These are phyloP conservation scores for Rhizophagus sp. DNA, from an alignment of 192 early-diverging fungal genomes.

Conservation along the genomic window DNA sequence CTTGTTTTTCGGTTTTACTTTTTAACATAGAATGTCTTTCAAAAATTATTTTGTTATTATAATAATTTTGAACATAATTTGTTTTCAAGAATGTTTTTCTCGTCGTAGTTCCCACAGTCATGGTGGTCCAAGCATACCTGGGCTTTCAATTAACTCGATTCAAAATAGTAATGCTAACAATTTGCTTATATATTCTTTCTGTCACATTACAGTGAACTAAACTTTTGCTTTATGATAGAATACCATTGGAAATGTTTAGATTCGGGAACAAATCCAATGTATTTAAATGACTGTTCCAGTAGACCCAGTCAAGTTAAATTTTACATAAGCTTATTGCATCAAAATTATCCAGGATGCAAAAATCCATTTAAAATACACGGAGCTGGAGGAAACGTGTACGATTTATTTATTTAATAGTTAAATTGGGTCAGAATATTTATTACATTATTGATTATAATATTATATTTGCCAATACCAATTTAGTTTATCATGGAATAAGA, in stretches of 20 bases:
- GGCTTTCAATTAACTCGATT: neutral
- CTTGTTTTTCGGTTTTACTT: no score
- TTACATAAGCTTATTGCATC: neutral
- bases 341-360: constrained; percentile 8
- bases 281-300: neutral
- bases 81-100: neutral
- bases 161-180: constrained; percentile 1
- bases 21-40: neutral
- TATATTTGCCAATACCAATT: neutral
- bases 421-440: neutral
- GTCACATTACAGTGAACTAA: neutral
- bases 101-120: neutral
- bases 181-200: neutral
- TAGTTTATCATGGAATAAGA: constrained; percentile 14
- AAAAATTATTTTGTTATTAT: neutral
- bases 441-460: neutral
- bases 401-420: neutral
- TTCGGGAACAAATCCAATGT: neutral
- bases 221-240: neutral
- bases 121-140: neutral
- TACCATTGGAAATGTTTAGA: constrained; percentile 25
- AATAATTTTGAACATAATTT: neutral
- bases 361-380: constrained; percentile 10
- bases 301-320: neutral
- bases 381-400: constrained; percentile 8